These are phyloP conservation scores for Sphaerostilbella broomeana DNA, from an alignment of 2,329 filamentous ascomycete genomes.

Conservation along the genomic window DNA sequence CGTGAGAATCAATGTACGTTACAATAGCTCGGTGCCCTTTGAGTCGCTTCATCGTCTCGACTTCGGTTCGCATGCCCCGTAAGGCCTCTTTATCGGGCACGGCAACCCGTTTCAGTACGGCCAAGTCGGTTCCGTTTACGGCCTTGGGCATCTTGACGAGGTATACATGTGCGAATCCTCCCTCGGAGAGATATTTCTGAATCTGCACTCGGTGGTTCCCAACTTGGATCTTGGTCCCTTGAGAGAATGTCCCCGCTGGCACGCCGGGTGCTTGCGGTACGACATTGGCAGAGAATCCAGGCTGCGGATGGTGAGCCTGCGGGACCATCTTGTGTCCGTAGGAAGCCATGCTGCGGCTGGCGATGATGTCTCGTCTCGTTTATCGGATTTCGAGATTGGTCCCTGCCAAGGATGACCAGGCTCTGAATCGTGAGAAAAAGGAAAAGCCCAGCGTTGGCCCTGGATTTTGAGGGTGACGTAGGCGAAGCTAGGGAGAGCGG, in stretches of 20 bases:
- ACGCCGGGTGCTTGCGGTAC: constrained; percentile 35
- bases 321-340: constrained; percentile 29
- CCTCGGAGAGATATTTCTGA: constrained; percentile 95
- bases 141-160: constrained; percentile 79
- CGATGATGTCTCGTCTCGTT: not conserved
- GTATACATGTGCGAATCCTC: constrained; percentile 97
- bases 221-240: constrained; percentile 95
- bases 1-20: constrained; percentile 97
- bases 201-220: constrained; percentile 89
- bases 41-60: constrained; percentile 99
- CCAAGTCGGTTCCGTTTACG: constrained; percentile 70
- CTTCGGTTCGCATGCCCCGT: constrained; percentile 94
- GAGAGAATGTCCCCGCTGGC: constrained; percentile 80
- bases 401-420: not conserved
- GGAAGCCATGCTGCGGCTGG: constrained; percentile 27
- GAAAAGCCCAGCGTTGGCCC: constrained; percentile 6
- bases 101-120: constrained; percentile 89
- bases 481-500: constrained; percentile 9
- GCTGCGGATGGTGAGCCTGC: constrained; percentile 32
- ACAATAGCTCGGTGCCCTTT: constrained; percentile 96
- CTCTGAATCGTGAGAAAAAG: constrained; percentile 1
- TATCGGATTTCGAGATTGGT: not conserved
- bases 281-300: constrained; percentile 38
- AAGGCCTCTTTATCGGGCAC: constrained; percentile 93
- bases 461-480: constrained; percentile 9